phyloP scores from a whole-genome alignment of 225 moss, liverwort and hornwort genomes.

The Sphagnum tenellum region DNA sequence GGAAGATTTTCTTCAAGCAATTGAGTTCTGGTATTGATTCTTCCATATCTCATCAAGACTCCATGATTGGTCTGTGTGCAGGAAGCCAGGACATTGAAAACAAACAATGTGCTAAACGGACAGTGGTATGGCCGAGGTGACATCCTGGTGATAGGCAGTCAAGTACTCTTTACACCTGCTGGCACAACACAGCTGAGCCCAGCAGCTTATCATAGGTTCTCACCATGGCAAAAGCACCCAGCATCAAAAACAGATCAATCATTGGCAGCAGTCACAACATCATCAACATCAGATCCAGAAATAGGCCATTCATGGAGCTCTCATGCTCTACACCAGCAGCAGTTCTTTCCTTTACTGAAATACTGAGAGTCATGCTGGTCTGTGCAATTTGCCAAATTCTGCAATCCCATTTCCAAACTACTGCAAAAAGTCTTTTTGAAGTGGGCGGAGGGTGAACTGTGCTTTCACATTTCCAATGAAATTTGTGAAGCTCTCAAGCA shows the following conservation, averaged over 20 bases:
- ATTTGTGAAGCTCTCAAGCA: no score
- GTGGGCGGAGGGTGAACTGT: no score
- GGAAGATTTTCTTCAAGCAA: slow-evolving; percentile 2
- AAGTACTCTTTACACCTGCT: slow-evolving; percentile 42
- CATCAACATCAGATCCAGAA: slow-evolving; percentile 11
- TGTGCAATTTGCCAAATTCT: no score
- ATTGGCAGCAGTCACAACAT: neutral
- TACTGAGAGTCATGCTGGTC: slow-evolving; percentile 7
- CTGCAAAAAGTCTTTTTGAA: no score
- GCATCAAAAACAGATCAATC: slow-evolving; percentile 16
- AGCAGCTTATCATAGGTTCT: slow-evolving; percentile 25
- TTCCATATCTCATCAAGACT: neutral
- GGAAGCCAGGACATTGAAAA: slow-evolving; percentile 52
- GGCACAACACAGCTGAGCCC: slow-evolving; percentile 22
- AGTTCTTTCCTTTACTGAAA: slow-evolving; percentile 29
- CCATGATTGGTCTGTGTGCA: slow-evolving; percentile 8
- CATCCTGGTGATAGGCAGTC: slow-evolving; percentile 48
- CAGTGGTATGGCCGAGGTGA: slow-evolving; percentile 57
- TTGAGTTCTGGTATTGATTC: neutral
- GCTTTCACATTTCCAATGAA: no score
- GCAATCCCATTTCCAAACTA: no score
- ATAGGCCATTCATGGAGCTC: slow-evolving; percentile 29
- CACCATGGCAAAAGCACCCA: slow-evolving; percentile 30
- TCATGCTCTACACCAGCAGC: slow-evolving; percentile 9
- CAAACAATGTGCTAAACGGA: slow-evolving; percentile 55